Evolutionary conservation across 208 protist genomes (phyloP).

Genomic region (Leishmania arabica): DNA sequence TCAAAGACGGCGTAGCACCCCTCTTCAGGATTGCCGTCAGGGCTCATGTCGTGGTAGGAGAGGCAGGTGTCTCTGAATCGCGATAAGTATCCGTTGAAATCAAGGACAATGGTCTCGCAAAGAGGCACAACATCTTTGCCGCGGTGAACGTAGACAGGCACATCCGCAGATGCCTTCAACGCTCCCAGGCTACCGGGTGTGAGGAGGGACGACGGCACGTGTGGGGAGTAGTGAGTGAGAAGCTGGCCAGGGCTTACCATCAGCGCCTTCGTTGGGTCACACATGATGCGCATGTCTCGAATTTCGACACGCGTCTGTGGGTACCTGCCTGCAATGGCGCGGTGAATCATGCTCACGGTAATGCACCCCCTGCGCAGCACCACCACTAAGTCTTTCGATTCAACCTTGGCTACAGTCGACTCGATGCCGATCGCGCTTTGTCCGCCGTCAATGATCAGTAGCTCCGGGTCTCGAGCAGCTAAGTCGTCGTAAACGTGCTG

Average conservation of each 20-base stretch:
- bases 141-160: conserved; percentile 34
- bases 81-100: conserved; percentile 66
- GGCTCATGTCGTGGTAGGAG: conserved; percentile 74
- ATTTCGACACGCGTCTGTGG: conserved; percentile 55
- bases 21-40: conserved; percentile 49
- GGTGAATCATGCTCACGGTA: conserved; percentile 68
- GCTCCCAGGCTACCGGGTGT: conserved; percentile 58
- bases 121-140: conserved; percentile 33
- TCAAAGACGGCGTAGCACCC: conserved; percentile 86
- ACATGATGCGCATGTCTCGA: conserved; percentile 67
- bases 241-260: conserved; percentile 93
- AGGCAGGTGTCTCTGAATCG: conserved; percentile 41
- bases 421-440: conserved; percentile 92
- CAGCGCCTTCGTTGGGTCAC: conserved; percentile 30
- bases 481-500: conserved; percentile 93
- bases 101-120: conserved; percentile 60
- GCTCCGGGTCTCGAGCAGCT: conserved; percentile 63
- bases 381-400: conserved; percentile 52
- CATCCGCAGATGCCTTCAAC: not conserved
- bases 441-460: conserved; percentile 89
- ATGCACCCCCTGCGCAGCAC: conserved; percentile 84
- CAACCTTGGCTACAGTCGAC: conserved; percentile 91
- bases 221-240: conserved; percentile 92
- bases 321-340: conserved; percentile 42
- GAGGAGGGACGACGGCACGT: conserved; percentile 70